A percentile compares a stretch with the other conserved stretches of the same genome.
phyloP scores from a whole-genome alignment of 805 yeast species.

The Myxozyma sirexii region DNA sequence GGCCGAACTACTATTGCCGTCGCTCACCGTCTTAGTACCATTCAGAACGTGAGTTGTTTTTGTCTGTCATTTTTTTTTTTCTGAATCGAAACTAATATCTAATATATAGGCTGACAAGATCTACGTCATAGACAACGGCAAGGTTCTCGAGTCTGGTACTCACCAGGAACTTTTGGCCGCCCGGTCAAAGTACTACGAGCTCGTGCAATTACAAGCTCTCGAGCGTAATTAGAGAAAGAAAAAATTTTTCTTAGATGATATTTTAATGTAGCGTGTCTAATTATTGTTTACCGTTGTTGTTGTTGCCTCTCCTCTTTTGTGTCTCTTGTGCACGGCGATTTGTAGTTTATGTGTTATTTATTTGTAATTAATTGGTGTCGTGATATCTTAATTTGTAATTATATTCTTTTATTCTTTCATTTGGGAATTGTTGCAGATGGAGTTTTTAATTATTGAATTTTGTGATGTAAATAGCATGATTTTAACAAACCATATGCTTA shows the following conservation, averaged over 20 bases:
- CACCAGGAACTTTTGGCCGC: slow-evolving; percentile 47
- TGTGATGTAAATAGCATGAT: too few relatives aligned
- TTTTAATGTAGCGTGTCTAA: too few relatives aligned
- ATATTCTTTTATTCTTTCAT: too few relatives aligned
- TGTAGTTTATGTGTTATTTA: too few relatives aligned
- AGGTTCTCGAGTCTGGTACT: slow-evolving; percentile 55
- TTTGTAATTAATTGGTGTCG: too few relatives aligned
- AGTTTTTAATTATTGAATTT: too few relatives aligned
- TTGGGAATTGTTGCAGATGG: too few relatives aligned
- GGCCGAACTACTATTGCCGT: slow-evolving; percentile 72
- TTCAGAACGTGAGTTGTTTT: slow-evolving; percentile 42
- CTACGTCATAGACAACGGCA: slow-evolving; percentile 56
- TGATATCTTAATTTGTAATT: too few relatives aligned
- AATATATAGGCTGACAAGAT: slow-evolving; percentile 50
- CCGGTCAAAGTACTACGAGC: slow-evolving; percentile 46
- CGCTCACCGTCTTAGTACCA: slow-evolving; percentile 72
- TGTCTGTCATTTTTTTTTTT: background rate
- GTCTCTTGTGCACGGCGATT: too few relatives aligned
- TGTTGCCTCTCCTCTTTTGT: too few relatives aligned
- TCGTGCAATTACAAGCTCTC: slow-evolving; percentile 49
- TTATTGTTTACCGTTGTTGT: too few relatives aligned
- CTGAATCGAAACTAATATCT: background rate
- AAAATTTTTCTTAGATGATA: too few relatives aligned
- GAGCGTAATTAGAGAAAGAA: slow-evolving; percentile 49
- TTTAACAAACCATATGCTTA: background rate